phyloP scores from a whole-genome alignment of 2,329 filamentous ascomycete genomes.

The Dryadomyces quercus-mongolicae region DNA sequence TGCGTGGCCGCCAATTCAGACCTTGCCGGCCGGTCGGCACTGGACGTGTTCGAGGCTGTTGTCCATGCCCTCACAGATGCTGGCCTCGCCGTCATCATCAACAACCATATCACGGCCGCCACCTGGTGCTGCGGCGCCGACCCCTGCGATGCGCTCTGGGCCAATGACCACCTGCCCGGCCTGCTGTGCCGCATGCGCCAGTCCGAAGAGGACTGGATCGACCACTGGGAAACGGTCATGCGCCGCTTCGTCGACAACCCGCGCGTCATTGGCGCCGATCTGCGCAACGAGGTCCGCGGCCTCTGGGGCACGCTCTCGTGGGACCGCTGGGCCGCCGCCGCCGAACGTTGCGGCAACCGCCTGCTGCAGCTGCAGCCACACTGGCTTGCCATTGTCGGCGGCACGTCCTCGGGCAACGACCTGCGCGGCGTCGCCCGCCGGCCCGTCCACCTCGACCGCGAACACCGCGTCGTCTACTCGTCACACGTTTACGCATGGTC shows the following conservation, averaged over 20 bases:
- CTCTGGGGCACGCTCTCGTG: constrained; percentile 59
- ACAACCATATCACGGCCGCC: constrained; percentile 59
- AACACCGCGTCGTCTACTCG: constrained; percentile 50
- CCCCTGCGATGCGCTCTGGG: constrained; percentile 55
- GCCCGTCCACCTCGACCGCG: constrained; percentile 44
- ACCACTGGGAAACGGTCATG: constrained; percentile 56
- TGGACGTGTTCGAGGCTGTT: constrained; percentile 50
- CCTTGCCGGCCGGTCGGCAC: constrained; percentile 39
- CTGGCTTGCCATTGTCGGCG: constrained; percentile 58
- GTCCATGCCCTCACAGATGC: constrained; percentile 47
- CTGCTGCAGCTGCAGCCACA: constrained; percentile 46
- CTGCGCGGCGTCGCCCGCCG: constrained; percentile 40
- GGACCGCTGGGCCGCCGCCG: constrained; percentile 50
- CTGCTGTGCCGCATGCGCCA: constrained; percentile 48
- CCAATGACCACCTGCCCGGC: constrained; percentile 47
- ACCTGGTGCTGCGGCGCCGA: constrained; percentile 59
- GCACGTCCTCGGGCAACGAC: constrained; percentile 56
- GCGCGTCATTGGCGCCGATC: constrained; percentile 52
- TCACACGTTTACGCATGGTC: constrained; percentile 60
- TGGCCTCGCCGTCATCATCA: constrained; percentile 53
- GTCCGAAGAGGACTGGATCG: constrained; percentile 54
- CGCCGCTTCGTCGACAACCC: constrained; percentile 42
- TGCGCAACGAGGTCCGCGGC: constrained; percentile 58
- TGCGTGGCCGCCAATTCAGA: constrained; percentile 48
- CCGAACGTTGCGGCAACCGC: constrained; percentile 49